Conservation (phyloP, 2,329 filamentous ascomycete species). For the Aspergillus viridinutans region DNA sequence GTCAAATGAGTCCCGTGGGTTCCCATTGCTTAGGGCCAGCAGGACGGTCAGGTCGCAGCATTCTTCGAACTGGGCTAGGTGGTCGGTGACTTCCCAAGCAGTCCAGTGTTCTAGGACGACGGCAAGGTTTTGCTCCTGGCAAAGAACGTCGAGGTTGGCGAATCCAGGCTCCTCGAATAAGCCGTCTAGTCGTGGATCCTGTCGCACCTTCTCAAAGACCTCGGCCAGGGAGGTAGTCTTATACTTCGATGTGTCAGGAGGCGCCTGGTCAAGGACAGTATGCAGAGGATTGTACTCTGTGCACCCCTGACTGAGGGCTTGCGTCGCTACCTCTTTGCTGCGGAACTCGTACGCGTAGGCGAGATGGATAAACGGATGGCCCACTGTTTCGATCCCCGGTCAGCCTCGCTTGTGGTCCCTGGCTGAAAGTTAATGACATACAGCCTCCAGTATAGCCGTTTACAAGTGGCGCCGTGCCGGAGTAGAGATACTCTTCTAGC, state of each 20-base stretch:
- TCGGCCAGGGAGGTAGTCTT: background rate
- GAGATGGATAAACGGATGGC: constrained; percentile 7
- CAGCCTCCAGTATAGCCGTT: constrained; percentile 1
- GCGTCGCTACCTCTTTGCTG: background rate
- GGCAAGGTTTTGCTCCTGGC: background rate
- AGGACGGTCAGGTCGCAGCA: background rate
- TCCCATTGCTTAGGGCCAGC: background rate
- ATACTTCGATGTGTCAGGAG: constrained; percentile 2
- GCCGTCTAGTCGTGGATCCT: background rate
- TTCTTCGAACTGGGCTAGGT: background rate
- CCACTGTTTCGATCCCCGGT: background rate
- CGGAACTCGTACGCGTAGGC: constrained; percentile 7
- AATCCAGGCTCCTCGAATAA: background rate
- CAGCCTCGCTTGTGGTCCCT: no score
- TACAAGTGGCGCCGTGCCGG: background rate
- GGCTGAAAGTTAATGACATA: background rate
- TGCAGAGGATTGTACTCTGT: constrained; percentile 1
- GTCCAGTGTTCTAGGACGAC: constrained; percentile 3
- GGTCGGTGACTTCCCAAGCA: constrained; percentile 2
- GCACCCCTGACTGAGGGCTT: constrained; percentile 5
- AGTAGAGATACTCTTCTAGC: background rate
- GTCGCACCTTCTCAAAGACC: background rate
- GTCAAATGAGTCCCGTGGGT: background rate
- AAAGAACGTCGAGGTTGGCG: background rate
- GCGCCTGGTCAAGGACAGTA: background rate